Evolutionary conservation across 2,329 filamentous ascomycete genomes (phyloP), one percentile per base, ranked within the genome.

Genomic region (Gnomoniopsis smithogilvyi): DNA sequence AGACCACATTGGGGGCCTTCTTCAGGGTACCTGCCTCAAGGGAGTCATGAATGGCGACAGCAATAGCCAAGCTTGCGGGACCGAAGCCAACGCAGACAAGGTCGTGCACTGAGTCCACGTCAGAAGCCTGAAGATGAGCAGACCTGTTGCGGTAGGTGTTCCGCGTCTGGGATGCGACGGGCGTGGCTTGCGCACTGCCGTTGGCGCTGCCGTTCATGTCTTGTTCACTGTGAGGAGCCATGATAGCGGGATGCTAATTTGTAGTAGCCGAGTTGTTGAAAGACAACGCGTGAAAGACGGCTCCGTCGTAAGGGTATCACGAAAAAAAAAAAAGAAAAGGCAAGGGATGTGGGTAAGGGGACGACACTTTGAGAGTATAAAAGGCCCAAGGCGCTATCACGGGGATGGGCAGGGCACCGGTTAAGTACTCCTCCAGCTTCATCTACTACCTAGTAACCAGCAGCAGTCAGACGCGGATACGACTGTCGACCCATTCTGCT

Each of bases 51-150:
- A 97, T 82, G 24, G 95, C 93, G 58, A 96, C 89, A 15, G 91
- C 94, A 63, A 98, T 89, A 19, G 93, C 89, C 38, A 98, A 80
- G 61, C 92, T 95, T 30, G 94, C 94, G 21, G 94, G 94, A 8
- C 94, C 94, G 70, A 98, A 98, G 24, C 94, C 94, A 58, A 96
- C 86, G 73, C 92, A 96, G 65, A 98, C 79, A 55, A 98, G 79
- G 72, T 98, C 94, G 71, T 93, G 88, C 34, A 92, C 76, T 52
- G 90, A 84, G 63, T 88, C 82, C 55, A 80, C 72, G 26, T 79
- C 74, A 2, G 82, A 79, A n/a, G 81, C 74, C 54, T 73, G 41
- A n/a, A 62, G 54, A 38, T 61, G 48, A n/a, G 47, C 41, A 24
- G 58, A 52, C 26, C 36, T 80, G 81, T 58, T 68, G 45, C 36